Base-by-base conservation (phyloP, 2,329 filamentous ascomycete genomes). In the Colletotrichum spinosum region DNA sequence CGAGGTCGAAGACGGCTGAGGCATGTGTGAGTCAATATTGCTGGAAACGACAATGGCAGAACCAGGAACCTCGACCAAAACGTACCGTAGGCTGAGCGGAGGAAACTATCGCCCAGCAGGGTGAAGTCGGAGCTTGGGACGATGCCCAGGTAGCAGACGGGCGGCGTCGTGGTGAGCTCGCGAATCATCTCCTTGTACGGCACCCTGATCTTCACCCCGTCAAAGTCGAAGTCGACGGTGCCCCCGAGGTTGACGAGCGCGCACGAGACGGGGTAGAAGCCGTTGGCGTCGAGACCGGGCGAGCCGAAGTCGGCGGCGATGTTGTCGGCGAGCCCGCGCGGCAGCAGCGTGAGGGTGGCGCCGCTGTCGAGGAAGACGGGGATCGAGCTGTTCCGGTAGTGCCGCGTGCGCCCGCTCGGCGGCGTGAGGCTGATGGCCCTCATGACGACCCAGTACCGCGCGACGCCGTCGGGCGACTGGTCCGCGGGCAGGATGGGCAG, bases 281-380 rank as follows among this genome's bases (percentile, higher is more conserved):
- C 82, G 63, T 77, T 78, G 51, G 65, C 59, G 68, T 80, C 79
- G 53, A 76, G 70, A 1, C 71, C 70, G 0, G 72, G 62, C 3
- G 80, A 79, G 10, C 82, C 83, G 58, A 88, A 83, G 68, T 85
- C 82, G 25, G 75, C 71, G 17, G 83, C 83, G 38, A 89, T 82
- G 46, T 71, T 68, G n/a, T 76, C 71, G 46, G 84, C 84, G 38
- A 92, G 76, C 17, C 75, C 73, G 60, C 85, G 77, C 1, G 91
- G 91, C 2, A 93, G 80, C 59, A 92, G 86, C 54, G 86, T 90
- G 71, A 92, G 80, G 12, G 88, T 92, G 33, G 88, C 89, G 7
- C 91, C 91, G 34, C 88, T 91, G 77, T 93, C 91, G 48, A 93
- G 83, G 57, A 93, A 88, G 10, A 91, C 89, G 11, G 87, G 81